Base-by-base conservation (phyloP, 2,329 filamentous ascomycete genomes). In the Diplodia sapinea region DNA sequence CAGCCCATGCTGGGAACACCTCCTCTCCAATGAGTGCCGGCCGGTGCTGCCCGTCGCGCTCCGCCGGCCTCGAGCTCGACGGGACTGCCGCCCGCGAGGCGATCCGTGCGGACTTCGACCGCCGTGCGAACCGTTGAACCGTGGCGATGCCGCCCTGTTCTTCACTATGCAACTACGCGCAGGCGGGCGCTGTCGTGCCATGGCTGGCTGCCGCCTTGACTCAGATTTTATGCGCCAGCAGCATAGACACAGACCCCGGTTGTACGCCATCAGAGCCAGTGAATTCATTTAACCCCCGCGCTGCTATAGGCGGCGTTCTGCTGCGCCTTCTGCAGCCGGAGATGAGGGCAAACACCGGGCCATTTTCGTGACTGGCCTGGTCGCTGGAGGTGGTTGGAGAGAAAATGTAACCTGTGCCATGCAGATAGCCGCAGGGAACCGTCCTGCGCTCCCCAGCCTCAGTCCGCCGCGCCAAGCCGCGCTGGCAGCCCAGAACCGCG, bases 181-280 rank as follows among this genome's bases (percentile, higher is more conserved):
- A 62, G 47, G 26, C 57, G 38, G 20, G 57, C 47, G 59, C 59
- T 63, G 59, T 51, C 59, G 59, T 63, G 59, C 59, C 29, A 63
- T 63, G 59, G 43, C 59, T 63, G 59, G 59, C 59, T 63, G 59
- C 59, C n/a, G 59, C 59, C 59, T 63, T 63, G 59, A 63, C 59
- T 63, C 59, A 51, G 59, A 51, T 63, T 63, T 63, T 63, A 63
- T 63, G 59, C 59, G 43, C 57, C 23, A 15, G 23, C 3, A 50
- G 57, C 57, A 62, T 31, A 36, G 57, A 12, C 57, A 43, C 26
- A 33, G 57, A 26, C 50, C 36, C 59, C 29, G 40, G 57, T 36
- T 43, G 57, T 50, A 43, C 55, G 55, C 55, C 33, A 56, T 56
- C 17, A 55, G 52, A 20, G 12, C 54, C 55, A 36, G 43, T 62